phyloP scores from a whole-genome alignment of 1,284 basidiomycete species.

The Mycosarcoma maydis region DNA sequence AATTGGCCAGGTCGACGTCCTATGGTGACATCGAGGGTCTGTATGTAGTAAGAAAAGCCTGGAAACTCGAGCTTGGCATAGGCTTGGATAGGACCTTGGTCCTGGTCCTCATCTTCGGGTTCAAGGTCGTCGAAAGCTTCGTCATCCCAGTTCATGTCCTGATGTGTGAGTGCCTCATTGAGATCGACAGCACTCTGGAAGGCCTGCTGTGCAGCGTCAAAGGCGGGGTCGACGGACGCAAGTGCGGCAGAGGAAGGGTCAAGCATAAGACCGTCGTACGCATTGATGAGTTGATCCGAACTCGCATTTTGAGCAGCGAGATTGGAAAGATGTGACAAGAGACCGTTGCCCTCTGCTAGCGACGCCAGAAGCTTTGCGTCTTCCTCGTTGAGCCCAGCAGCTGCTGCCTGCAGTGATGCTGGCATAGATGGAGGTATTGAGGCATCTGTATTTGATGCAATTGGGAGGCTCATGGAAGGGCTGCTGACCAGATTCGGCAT shows the following conservation, averaged over 20 bases:
- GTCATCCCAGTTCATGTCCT: constrained; percentile 45
- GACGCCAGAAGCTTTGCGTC: constrained; percentile 55
- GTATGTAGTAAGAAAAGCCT: constrained; percentile 85
- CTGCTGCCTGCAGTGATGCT: constrained; percentile 19
- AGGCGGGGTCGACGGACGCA: neutral
- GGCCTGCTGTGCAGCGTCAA: constrained; percentile 16
- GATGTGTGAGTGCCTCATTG: constrained; percentile 40
- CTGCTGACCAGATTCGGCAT: neutral
- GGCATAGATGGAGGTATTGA: constrained; percentile 18
- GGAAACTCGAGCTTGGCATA: constrained; percentile 94
- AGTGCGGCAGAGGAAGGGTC: constrained; percentile 9
- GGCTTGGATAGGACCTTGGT: constrained; percentile 75
- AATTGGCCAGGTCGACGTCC: constrained; percentile 70
- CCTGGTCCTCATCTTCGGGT: constrained; percentile 40
- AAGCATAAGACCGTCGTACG: constrained; percentile 22
- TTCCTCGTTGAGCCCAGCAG: constrained; percentile 45
- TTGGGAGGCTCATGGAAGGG: neutral
- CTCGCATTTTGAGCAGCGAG: constrained; percentile 26
- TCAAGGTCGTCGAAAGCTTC: constrained; percentile 36
- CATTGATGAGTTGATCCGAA: constrained; percentile 23
- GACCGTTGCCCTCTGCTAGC: constrained; percentile 41
- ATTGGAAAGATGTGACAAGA: constrained; percentile 36
- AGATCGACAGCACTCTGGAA: constrained; percentile 43
- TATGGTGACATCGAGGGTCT: constrained; percentile 79
- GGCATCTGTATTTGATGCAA: constrained; percentile 1